These are phyloP conservation scores for Globisporangium radiosum DNA, from an alignment of 352 stramenopile species.

Conservation along the genomic window DNA sequence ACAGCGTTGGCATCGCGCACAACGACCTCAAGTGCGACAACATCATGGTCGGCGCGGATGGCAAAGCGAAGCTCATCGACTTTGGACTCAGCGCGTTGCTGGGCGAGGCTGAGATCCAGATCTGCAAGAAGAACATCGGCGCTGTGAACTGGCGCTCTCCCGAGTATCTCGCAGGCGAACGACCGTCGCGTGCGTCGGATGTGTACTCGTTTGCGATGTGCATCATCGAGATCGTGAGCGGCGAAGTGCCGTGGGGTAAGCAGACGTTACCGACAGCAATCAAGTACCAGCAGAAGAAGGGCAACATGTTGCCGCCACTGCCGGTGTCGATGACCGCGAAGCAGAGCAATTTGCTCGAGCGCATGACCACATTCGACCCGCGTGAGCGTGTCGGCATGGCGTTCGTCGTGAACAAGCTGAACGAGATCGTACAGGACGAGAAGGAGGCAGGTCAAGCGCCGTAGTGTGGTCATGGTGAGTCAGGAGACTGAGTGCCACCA, in stretches of 20 bases:
- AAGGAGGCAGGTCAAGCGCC: neutral
- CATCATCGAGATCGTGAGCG: too few relatives aligned
- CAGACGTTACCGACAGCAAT: neutral
- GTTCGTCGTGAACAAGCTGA: neutral
- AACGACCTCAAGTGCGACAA: conserved; percentile 19
- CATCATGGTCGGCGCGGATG: conserved; percentile 10
- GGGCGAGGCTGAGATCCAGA: neutral
- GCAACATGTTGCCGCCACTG: neutral
- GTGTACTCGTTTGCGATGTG: too few relatives aligned
- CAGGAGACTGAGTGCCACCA: too few relatives aligned
- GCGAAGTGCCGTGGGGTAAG: too few relatives aligned
- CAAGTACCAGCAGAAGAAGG: neutral
- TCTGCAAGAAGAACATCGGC: neutral
- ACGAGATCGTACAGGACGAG: neutral
- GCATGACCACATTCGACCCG: neutral
- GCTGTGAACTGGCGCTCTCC: neutral
- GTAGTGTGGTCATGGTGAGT: too few relatives aligned
- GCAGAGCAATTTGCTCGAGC: conserved; percentile 2
- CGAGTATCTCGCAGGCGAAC: neutral
- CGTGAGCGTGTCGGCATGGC: neutral
- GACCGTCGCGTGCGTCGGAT: too few relatives aligned
- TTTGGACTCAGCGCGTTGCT: neutral
- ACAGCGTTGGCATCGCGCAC: conserved; percentile 4
- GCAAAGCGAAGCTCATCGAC: conserved; percentile 1
- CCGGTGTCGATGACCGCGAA: neutral